phyloP scores from a whole-genome alignment of 106 monocot genomes.

The Acorus gramineus region DNA sequence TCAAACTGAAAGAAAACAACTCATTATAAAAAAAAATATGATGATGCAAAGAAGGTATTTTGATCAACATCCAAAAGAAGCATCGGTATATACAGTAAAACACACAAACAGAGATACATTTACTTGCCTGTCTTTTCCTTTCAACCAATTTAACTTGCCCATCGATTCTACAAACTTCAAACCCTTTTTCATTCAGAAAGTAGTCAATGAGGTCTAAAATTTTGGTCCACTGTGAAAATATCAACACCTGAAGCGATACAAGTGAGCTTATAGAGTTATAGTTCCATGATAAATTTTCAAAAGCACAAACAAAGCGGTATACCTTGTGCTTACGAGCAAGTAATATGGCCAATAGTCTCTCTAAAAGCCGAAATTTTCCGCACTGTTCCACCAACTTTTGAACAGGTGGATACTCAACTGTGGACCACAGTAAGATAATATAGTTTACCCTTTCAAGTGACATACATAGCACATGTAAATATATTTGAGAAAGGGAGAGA shows the following conservation, averaged over 20 bases:
- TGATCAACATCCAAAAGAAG: too few species aligned
- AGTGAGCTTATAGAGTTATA: too few species aligned
- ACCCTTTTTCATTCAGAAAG: constrained; percentile 55
- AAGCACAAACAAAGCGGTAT: constrained; percentile 1
- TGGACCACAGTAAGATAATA: neutral
- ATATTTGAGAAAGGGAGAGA: neutral
- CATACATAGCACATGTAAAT: neutral
- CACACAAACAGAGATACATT: neutral
- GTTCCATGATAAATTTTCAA: neutral
- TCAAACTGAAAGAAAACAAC: too few species aligned
- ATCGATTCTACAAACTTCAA: constrained; percentile 79
- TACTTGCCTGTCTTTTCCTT: constrained; percentile 57
- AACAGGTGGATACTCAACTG: constrained; percentile 70
- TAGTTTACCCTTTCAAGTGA: neutral
- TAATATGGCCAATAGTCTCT: constrained; percentile 53
- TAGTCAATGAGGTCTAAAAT: constrained; percentile 76
- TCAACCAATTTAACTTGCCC: constrained; percentile 70
- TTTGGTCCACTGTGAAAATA: constrained; percentile 95
- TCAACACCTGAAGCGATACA: constrained; percentile 45
- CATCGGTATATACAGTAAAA: neutral
- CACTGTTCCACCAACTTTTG: constrained; percentile 65
- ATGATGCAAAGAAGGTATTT: neutral
- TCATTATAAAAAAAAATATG: neutral
- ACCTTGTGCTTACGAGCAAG: constrained; percentile 83
- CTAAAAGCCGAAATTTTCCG: constrained; percentile 78